Evolutionary conservation across 2,329 filamentous ascomycete species (phyloP), one percentile per base, ranked within the genome.

Genomic region (Xylaria hypoxylon): DNA sequence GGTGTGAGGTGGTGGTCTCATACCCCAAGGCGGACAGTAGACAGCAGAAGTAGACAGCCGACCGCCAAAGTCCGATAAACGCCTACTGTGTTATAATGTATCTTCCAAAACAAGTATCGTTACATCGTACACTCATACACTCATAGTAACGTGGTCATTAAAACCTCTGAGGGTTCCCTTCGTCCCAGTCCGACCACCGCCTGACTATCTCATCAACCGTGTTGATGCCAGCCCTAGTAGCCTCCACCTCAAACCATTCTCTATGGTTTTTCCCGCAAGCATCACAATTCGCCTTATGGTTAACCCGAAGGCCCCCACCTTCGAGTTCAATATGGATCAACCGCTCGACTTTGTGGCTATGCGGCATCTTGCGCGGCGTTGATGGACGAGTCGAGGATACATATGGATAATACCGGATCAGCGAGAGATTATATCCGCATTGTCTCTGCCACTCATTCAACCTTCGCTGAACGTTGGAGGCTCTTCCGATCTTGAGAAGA

Each of bases 201-300:
- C 90, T 87, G 45, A 97, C 89, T 65, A 94, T 88, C 70, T 92
- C 83, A 69, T 88, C 82, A 82, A 88, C 83, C 81, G 86, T 84
- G 67, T 85, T 87, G 2, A 98, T 85, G 0, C 90, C 92, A 31
- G 90, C 85, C 70, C 89, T 86, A 24, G 83, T 90, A 0, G 92
- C 92, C 68, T 92, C 89, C 1, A 97, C 89, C 80, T 96, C 92
- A 77, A 99, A 99, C 95, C 95, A 99, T 81, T 99, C 96, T 59
- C 90, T 84, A 79, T 99, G 96, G 73, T 93, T 90, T 75, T 89
- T 90, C 1, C 94, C 94, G 76, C 96, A 99, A 1, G 89, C 86
- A 4, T 84, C 83, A 74, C 96, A 99, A 59, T 87, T 86, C 19
- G 79, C 82, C 52, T 80, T 79, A 77, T 89, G 80, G 62, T 81